These are phyloP conservation scores for Phytophthora boehmeriae DNA, from an alignment of 352 stramenopile genomes.

Conservation along the genomic window DNA sequence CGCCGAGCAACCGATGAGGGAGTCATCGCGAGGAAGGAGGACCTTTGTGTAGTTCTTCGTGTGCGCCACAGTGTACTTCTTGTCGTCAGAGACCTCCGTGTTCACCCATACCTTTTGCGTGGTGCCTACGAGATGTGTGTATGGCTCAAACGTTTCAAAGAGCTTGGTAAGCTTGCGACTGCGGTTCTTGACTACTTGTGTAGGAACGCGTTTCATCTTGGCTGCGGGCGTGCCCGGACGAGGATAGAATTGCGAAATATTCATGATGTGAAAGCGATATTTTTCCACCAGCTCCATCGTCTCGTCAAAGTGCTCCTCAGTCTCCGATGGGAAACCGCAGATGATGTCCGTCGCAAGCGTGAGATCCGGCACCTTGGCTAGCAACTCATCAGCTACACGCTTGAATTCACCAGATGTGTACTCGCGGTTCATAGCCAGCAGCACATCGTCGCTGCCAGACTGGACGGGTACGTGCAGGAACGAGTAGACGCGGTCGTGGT, in stretches of 20 bases:
- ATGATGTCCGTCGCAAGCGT: constrained; percentile 94
- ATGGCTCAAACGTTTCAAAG: constrained; percentile 87
- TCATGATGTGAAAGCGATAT: constrained; percentile 92
- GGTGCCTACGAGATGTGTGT: constrained; percentile 67
- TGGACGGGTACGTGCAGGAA: constrained; percentile 94
- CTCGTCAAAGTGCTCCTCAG: constrained; percentile 87
- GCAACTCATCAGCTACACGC: constrained; percentile 73
- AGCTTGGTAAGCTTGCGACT: constrained; percentile 84
- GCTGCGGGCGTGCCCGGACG: constrained; percentile 90
- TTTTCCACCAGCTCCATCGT: constrained; percentile 88
- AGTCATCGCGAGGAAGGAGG: constrained; percentile 73
- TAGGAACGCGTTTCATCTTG: constrained; percentile 89
- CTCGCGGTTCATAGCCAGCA: constrained; percentile 92
- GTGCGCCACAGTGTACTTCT: constrained; percentile 83
- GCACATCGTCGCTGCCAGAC: constrained; percentile 84
- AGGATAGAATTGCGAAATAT: constrained; percentile 95
- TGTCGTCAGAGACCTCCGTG: constrained; percentile 84
- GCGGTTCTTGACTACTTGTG: constrained; percentile 90
- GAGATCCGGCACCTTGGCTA: constrained; percentile 75
- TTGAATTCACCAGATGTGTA: constrained; percentile 89
- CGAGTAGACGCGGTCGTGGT: constrained; percentile 83
- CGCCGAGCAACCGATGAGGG: constrained; percentile 76
- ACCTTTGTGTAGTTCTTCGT: constrained; percentile 95
- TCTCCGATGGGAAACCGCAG: constrained; percentile 92
- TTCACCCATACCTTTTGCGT: constrained; percentile 82